These are phyloP conservation scores for Fennellomyces sp. DNA, from an alignment of 371 early-diverging fungal species.

Conservation along the genomic window DNA sequence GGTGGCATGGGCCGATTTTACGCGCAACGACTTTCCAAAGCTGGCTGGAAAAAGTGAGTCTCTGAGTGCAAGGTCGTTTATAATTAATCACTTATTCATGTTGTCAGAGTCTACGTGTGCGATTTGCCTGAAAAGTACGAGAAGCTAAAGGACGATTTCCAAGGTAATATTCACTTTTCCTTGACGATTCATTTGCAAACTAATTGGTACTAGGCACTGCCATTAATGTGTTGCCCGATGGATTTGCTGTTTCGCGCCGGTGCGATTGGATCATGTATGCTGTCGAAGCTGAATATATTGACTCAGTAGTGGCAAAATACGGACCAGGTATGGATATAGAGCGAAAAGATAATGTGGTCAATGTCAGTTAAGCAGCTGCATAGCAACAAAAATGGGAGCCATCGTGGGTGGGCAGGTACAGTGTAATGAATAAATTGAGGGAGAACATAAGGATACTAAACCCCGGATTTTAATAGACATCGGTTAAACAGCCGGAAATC, in stretches of 20 bases:
- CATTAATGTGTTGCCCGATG: slow-evolving; percentile 78
- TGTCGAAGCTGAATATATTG: slow-evolving; percentile 91
- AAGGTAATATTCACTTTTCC: no score
- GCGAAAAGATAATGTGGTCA: background rate
- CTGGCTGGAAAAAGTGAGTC: slow-evolving; percentile 79
- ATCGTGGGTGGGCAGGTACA: slow-evolving; percentile 81
- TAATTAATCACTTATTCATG: background rate
- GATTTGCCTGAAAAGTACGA: slow-evolving; percentile 81
- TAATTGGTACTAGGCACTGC: slow-evolving; percentile 46
- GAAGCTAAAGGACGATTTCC: slow-evolving; percentile 60
- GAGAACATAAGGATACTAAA: background rate
- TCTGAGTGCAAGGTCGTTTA: background rate
- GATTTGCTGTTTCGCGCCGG: slow-evolving; percentile 79
- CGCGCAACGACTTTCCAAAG: slow-evolving; percentile 67
- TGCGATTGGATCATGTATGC: slow-evolving; percentile 94
- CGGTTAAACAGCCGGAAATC: slow-evolving; percentile 94
- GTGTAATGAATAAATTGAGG: no score
- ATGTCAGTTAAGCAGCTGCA: background rate
- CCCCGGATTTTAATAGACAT: slow-evolving; percentile 61
- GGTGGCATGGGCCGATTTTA: slow-evolving; percentile 97
- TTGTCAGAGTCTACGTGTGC: slow-evolving; percentile 78
- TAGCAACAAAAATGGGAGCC: slow-evolving; percentile 88
- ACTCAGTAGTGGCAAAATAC: slow-evolving; percentile 76
- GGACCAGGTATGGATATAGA: slow-evolving; percentile 76
- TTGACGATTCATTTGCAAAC: no score